Base-by-base conservation (phyloP, 371 early-diverging fungal species). In the Rhizomucor pusillus region DNA sequence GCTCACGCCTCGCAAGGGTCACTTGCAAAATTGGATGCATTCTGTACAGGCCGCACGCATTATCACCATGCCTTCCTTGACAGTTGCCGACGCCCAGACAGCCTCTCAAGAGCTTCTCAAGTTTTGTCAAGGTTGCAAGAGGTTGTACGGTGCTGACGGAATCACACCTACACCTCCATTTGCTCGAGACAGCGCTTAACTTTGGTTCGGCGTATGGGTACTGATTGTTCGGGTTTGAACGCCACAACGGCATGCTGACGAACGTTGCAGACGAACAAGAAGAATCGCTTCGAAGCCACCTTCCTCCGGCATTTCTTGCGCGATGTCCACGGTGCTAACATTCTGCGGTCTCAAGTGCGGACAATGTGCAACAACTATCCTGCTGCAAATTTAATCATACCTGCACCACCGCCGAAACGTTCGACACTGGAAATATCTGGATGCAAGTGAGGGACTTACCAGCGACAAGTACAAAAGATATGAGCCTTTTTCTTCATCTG, bases 181-280 rank as follows among this genome's bases (percentile, higher is more conserved):
- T 50, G 9, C 5, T 13, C 3, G 50, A 50, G 5, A 36, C 23
- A n/a, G 7, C 36, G 7, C 5, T 6, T 3, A 25, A 47, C 25
- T 47, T 47, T 47, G 48, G 48, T 7, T 25, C 48, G 10, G 7
- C n/a, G 10, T 47, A 47, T 47, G 48, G 7, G 14, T 47, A 22
- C n/a, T 47, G 48, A 25, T 25, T 18, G 12, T 47, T 47, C 10
- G 11, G 23, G 5, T 47, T 47, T 25, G 48, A 47, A 25, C 18
- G 48, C 14, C 24, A 23, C 25, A 23, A 47, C 20, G 25, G 19
- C 23, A 7, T 47, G 9, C 19, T 47, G 10, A 25, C 9, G 25
- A 25, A 47, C 29, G 24, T 47, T 25, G 29, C n/a, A 47, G 11
- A 25, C 48, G 10, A 47, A 47, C 29, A 5, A 47, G 10, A 18